Evolutionary conservation across 106 monocot species (phyloP), one percentile per base, ranked within the genome.

Genomic region (Hemerocallis citrina): DNA sequence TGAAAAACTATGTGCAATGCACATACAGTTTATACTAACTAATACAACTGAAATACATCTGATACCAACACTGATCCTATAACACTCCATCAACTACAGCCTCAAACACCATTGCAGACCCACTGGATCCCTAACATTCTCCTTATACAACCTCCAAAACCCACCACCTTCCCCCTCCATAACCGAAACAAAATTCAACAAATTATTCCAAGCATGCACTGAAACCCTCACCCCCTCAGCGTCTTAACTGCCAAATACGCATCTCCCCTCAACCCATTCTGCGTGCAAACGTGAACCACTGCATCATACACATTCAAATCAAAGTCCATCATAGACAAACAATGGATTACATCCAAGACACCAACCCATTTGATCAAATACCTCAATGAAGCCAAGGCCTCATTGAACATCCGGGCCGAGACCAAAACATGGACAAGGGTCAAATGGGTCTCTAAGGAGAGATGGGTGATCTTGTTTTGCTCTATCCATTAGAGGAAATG

Each of bases 161-260:
- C 44, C 52, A 55, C 9, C 8, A 17, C 13, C 59, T 39, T 44
- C 49, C 32, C 17, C 37, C 4, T 51, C 54, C 20, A 37, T 30
- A 59, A 68, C 56, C 43, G 65, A 9, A 19, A 65, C 49, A 59
- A 52, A 46, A 32, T 69, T 73, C 62, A 74, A 45, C 24, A 69
- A 62, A 59, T 79, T 79, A 47, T 79, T 79, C 69, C 70, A 74
- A 16, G 79, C 74, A 60, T 79, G 73, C 37, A 74, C 34, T 1
- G 79, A 79, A 38, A 74, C 65, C 63, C 61, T 29, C 1, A 74
- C 50, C 64, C 40, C 16, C 54, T 58, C 30, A 79, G 24, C 19
- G 11, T 69, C 22, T 61, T 17, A 16, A 79, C 70, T 44, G 74
- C 59, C 34, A 45, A 20, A 50, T 55, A 55, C 14, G 79, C 79